Base-by-base conservation (phyloP, 306 rosid species). In the Castanopsis chinensis region DNA sequence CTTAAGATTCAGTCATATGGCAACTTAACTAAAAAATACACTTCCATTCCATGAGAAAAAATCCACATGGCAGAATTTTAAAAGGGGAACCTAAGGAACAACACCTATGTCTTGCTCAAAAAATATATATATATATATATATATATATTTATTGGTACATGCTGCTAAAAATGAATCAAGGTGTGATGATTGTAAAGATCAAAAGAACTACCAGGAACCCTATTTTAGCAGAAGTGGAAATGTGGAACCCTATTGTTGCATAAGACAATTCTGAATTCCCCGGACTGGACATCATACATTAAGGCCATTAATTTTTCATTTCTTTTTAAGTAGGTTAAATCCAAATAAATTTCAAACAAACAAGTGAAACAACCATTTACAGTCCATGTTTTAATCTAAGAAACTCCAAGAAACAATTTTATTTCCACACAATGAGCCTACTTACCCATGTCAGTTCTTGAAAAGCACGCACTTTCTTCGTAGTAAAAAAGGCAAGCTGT, bases 381-480 rank as follows among this genome's bases (percentile, higher is more conserved):
- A 70, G 72, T 51, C 76, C 53, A 71, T 30, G 20, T 52, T 75
- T 32, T 68, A n/a, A 56, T 58, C 74, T 77, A 64, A 75, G 70
- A 74, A 21, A 74, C 52, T 37, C 23, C 41, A 72, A n/a, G 18
- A 69, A 11, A 49, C 53, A 76, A 68, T 73, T 61, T 28, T 28
- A 23, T 70, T 56, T 83, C 13, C 21, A 71, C 61, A 67, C 18
- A 20, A 78, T 10, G 55, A 80, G 76, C 43, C 65, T n/a, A 72
- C 94, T 75, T 86, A 94, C 98, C 98, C 98, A 94, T 14, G 97
- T 85, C 76, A 94, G 85, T 91, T 94, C 98, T 86, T 94, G 93
- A 11, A 80, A 74, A 21, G 97, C 98, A 6, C 65, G 78, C 64
- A 94, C 95, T 59, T 86, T 69, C 87, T 77, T 90, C 35, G 81